Conservation (phyloP, 2,329 filamentous ascomycete genomes). For the Colletotrichum falcatum region DNA sequence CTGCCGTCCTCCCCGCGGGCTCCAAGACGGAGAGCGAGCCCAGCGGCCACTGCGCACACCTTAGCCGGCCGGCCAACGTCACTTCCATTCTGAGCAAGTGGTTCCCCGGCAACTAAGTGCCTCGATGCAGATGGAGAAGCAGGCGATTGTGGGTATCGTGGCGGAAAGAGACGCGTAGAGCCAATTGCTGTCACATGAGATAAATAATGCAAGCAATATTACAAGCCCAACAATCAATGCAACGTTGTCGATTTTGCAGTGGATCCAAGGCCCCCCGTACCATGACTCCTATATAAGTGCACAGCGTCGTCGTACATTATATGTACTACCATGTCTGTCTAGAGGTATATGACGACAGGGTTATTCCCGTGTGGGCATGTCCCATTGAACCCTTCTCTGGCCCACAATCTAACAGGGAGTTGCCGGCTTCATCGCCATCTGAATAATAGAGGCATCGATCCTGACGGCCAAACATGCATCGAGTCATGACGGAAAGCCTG, state of each 20-base stretch:
- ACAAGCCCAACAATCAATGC: not conserved
- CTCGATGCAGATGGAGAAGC: too few species aligned
- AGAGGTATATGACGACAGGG: too few species aligned
- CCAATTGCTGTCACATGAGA: slow-evolving; percentile 1
- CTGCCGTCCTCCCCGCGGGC: slow-evolving; percentile 34
- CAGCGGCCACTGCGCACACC: slow-evolving; percentile 37
- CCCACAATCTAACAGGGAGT: not conserved
- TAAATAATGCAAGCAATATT: not conserved
- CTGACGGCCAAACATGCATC: not conserved
- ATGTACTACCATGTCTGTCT: too few species aligned
- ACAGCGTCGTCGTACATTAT: too few species aligned
- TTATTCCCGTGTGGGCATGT: not conserved
- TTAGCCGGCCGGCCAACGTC: slow-evolving; percentile 31
- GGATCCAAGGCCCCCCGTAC: not conserved
- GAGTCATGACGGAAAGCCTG: too few species aligned
- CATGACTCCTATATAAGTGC: too few species aligned
- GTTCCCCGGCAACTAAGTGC: slow-evolving; percentile 32
- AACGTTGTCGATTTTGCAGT: not conserved
- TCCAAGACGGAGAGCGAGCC: slow-evolving; percentile 36
- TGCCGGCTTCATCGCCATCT: not conserved
- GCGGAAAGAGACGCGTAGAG: not conserved
- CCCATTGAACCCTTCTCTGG: not conserved
- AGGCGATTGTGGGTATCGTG: not conserved
- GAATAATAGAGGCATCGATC: not conserved
- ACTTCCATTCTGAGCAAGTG: slow-evolving; percentile 37